Evolutionary conservation across 179 eudicot genomes (phyloP).

Genomic region (Beta macrorhiza): DNA sequence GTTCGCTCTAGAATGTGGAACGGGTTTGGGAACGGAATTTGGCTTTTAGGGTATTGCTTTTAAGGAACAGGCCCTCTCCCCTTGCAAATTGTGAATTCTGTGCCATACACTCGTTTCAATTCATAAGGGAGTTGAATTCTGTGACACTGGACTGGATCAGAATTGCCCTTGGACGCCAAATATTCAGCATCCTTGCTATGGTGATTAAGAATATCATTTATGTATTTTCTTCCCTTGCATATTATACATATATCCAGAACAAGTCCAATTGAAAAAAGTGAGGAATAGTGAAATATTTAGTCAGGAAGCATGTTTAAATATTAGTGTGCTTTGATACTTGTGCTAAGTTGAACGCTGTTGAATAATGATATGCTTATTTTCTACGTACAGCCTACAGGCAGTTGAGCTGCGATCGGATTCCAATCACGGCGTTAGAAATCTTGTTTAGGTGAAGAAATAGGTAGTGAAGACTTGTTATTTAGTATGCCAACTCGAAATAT

Average conservation of each 20-base stretch:
- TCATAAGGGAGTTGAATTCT: too few species aligned
- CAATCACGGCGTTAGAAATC: not conserved
- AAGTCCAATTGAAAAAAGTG: not conserved
- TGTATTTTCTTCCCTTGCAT: not conserved
- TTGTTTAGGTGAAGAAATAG: slow-evolving; percentile 3
- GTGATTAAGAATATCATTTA: too few species aligned
- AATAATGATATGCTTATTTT: not conserved
- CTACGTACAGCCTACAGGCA: slow-evolving; percentile 2
- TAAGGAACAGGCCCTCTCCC: too few species aligned
- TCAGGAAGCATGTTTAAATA: not conserved
- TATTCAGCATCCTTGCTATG: too few species aligned
- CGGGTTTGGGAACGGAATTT: too few species aligned
- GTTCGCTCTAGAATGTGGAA: too few species aligned
- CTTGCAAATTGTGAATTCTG: too few species aligned
- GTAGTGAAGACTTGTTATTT: not conserved
- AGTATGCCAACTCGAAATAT: not conserved
- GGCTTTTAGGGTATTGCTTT: too few species aligned
- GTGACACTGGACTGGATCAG: too few species aligned
- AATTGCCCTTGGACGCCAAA: too few species aligned
- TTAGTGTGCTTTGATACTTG: not conserved
- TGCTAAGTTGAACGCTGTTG: not conserved
- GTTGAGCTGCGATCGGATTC: not conserved
- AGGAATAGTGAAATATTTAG: not conserved
- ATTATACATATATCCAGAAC: not conserved
- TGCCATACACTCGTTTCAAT: too few species aligned